phyloP scores from a whole-genome alignment of 108 stramenopile genomes.

The Thalassiosira profunda region DNA sequence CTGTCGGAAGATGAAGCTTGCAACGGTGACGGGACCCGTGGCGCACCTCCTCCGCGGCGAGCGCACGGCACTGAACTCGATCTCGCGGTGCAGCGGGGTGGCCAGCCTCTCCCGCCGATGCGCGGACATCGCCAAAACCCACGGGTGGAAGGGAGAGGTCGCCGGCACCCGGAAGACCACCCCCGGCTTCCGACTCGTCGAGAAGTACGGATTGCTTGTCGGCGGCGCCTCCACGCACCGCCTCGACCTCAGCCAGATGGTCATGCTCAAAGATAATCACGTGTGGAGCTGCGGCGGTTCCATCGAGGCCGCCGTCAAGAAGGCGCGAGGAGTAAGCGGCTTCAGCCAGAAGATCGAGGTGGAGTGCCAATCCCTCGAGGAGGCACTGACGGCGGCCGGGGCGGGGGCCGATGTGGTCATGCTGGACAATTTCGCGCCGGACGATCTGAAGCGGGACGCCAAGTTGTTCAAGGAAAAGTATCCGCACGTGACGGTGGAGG shows the following conservation, averaged over 20 bases:
- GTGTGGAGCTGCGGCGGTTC: conserved; percentile 89
- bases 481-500: conserved; percentile 95
- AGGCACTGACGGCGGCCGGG: conserved; percentile 92
- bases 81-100: conserved; percentile 97
- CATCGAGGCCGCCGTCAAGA: conserved; percentile 90
- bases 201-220: conserved; percentile 98
- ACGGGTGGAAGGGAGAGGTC: conserved; percentile 92
- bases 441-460: conserved; percentile 79
- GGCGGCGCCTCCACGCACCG: conserved; percentile 97
- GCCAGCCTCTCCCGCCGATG: conserved; percentile 79
- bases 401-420: conserved; percentile 96
- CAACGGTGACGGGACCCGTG: conserved; percentile 90
- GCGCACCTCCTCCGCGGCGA: conserved; percentile 94
- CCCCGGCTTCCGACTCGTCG: conserved; percentile 97
- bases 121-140: conserved; percentile 49
- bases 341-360: conserved; percentile 99
- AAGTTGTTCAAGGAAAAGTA: conserved; percentile 80
- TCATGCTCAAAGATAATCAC: conserved; percentile 99
- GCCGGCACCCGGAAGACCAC: conserved; percentile 99
- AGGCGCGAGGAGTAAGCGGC: conserved; percentile 88
- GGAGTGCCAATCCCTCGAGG: conserved; percentile 90
- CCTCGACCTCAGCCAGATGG: conserved; percentile 98
- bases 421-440: conserved; percentile 98
- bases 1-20: conserved; percentile 84
- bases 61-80: conserved; percentile 95